A percentile compares a stretch with the other conserved stretches of the same genome.
Evolutionary conservation across 495 filamentous ascomycete genomes (phyloP).

Genomic region (Apodospora peruviana): DNA sequence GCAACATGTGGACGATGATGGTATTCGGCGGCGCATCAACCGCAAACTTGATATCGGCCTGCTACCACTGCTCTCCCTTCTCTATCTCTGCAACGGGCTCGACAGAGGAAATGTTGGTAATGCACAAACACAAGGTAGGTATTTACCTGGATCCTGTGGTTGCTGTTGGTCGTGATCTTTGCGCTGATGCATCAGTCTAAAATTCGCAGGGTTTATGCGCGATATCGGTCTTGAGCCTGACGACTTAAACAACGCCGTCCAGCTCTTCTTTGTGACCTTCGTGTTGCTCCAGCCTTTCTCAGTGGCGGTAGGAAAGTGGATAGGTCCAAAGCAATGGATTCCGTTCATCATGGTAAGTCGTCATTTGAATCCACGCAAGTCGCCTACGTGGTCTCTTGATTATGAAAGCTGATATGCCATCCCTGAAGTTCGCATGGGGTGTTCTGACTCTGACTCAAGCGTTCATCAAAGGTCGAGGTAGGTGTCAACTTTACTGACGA

Average conservation of each 20-base stretch:
- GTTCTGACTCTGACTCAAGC: slow-evolving; percentile 42
- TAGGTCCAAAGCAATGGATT: slow-evolving; percentile 49
- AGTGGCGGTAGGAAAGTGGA: slow-evolving; percentile 46
- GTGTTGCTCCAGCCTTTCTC: slow-evolving; percentile 52
- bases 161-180: background rate
- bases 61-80: slow-evolving; percentile 28
- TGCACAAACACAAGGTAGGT: slow-evolving; percentile 30
- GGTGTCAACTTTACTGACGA: slow-evolving; percentile 4
- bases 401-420: too few relatives aligned
- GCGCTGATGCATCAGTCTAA: background rate
- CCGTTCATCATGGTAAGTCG: slow-evolving; percentile 44
- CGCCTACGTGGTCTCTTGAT: too few relatives aligned
- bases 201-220: slow-evolving; percentile 19
- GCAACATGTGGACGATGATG: background rate
- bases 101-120: slow-evolving; percentile 43
- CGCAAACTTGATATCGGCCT: slow-evolving; percentile 30
- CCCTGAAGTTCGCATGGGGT: slow-evolving; percentile 48
- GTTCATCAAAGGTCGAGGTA: slow-evolving; percentile 32
- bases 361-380: too few relatives aligned
- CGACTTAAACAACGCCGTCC: slow-evolving; percentile 51
- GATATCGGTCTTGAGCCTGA: slow-evolving; percentile 24
- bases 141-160: background rate
- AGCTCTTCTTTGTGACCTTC: slow-evolving; percentile 52
- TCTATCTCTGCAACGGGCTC: slow-evolving; percentile 37
- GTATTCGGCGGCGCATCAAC: slow-evolving; percentile 11